Evolutionary conservation across 306 rosid genomes (phyloP).

Genomic region (Cucurbita pepo): DNA sequence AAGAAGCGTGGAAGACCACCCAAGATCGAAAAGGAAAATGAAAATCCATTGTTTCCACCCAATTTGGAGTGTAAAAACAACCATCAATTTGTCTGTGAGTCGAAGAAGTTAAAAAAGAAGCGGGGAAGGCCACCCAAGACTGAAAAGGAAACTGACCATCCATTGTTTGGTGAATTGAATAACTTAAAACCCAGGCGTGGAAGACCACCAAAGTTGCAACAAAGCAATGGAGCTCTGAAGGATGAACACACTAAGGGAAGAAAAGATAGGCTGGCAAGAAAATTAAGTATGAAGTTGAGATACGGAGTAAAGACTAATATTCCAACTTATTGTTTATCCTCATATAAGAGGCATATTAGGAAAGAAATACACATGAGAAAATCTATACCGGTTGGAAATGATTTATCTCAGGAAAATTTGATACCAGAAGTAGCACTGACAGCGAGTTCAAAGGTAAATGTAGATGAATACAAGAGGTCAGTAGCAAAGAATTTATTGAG

Average conservation of each 20-base stretch:
- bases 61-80: background rate
- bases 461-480: conserved; percentile 8
- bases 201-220: conserved; percentile 13
- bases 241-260: conserved; percentile 15
- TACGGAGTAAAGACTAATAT: conserved; percentile 11
- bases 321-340: conserved; percentile 5
- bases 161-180: background rate
- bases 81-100: background rate
- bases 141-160: conserved; percentile 7
- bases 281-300: conserved; percentile 10
- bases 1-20: no score
- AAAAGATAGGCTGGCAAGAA: conserved; percentile 7
- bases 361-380: conserved; percentile 8
- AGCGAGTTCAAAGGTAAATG: conserved; percentile 10
- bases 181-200: conserved; percentile 32
- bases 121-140: conserved; percentile 18
- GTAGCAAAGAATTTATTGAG: conserved; percentile 39
- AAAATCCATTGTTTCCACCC: no score
- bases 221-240: conserved; percentile 7
- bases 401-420: conserved; percentile 8
- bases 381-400: conserved; percentile 15
- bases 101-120: conserved; percentile 3
- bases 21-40: no score
- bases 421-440: conserved; percentile 18
- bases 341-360: conserved; percentile 15